Conservation (phyloP, 2,329 filamentous ascomycete genomes). For the Chaetomium globosum region DNA sequence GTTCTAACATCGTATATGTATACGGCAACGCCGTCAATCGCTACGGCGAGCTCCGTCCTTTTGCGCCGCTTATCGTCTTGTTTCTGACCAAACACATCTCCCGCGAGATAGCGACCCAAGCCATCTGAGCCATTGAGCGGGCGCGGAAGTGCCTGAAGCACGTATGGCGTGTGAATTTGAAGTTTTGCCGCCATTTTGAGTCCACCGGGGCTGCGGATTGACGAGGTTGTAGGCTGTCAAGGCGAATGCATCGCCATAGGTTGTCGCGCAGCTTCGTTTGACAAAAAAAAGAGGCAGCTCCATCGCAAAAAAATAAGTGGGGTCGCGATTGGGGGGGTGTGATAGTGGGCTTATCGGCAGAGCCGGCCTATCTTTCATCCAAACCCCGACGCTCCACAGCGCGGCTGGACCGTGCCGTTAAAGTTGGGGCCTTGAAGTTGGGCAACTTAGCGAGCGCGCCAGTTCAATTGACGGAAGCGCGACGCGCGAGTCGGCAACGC, state of each 20-base stretch:
- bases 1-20: constrained; percentile 65
- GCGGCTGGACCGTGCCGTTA: too few species aligned
- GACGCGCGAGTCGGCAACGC: constrained; percentile 28
- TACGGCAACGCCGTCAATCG: constrained; percentile 64
- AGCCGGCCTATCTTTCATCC: constrained; percentile 36
- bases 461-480: constrained; percentile 29
- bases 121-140: constrained; percentile 56
- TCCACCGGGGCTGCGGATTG: constrained; percentile 17
- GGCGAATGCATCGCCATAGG: constrained; percentile 23
- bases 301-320: constrained; percentile 32
- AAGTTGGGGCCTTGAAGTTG: constrained; percentile 14
- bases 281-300: constrained; percentile 33
- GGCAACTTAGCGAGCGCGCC: constrained; percentile 24
- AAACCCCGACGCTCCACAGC: neutral
- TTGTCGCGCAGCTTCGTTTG: constrained; percentile 18
- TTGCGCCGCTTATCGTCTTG: constrained; percentile 63
- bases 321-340: neutral
- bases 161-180: constrained; percentile 65
- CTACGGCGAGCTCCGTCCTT: constrained; percentile 64
- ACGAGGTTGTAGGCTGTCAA: constrained; percentile 12
- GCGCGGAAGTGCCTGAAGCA: constrained; percentile 61
- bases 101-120: constrained; percentile 58
- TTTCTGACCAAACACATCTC: constrained; percentile 63
- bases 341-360: constrained; percentile 16
- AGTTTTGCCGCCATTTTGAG: constrained; percentile 60